A percentile compares a stretch with the other conserved stretches of the same genome.
Conservation (phyloP, 1,284 basidiomycete genomes). For the Trichosporon sp. region DNA sequence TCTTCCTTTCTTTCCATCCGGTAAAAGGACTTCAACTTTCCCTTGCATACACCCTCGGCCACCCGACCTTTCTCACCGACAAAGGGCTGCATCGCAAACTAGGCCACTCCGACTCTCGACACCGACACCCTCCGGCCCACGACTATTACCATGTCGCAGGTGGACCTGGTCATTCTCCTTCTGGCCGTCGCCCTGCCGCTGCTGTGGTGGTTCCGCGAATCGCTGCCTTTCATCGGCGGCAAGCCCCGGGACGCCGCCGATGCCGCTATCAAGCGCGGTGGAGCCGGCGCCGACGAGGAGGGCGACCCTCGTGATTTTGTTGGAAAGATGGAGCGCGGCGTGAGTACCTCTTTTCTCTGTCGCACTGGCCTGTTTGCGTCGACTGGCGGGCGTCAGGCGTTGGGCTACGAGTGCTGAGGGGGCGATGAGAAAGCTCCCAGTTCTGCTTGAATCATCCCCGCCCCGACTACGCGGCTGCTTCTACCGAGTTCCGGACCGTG, state of each 20-base stretch:
- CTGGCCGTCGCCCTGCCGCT: constrained; percentile 51
- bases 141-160: constrained; percentile 44
- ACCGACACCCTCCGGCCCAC: neutral
- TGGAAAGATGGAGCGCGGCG: constrained; percentile 82
- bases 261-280: constrained; percentile 7
- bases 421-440: no score
- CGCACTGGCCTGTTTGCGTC: neutral
- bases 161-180: constrained; percentile 49
- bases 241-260: constrained; percentile 19
- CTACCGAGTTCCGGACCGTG: no score
- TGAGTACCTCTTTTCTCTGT: constrained; percentile 60
- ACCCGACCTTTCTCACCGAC: neutral
- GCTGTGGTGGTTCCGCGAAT: constrained; percentile 51
- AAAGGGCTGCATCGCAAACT: neutral
- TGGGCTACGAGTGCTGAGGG: no score
- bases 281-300: constrained; percentile 19
- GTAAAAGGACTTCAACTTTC: no score
- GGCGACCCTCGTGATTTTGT: constrained; percentile 73
- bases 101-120: neutral
- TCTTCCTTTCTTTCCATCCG: neutral
- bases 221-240: constrained; percentile 51
- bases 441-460: no score
- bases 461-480: no score
- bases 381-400: no score
- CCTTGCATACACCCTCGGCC: no score